Evolutionary conservation across 371 early-diverging fungal genomes (phyloP).

Genomic region (Saksenaea vasiformis): DNA sequence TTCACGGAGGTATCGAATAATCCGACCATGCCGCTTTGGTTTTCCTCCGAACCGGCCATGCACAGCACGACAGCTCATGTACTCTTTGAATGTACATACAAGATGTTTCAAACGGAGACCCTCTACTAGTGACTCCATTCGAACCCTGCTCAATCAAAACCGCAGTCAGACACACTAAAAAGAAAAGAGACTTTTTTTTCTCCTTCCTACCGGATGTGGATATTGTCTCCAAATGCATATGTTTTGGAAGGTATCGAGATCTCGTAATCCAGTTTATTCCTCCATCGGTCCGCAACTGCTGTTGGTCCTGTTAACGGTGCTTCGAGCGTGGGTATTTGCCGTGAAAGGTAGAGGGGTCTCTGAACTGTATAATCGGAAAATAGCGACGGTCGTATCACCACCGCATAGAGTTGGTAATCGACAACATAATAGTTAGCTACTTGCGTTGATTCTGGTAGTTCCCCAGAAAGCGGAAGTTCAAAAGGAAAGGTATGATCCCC

Average conservation of each 20-base stretch:
- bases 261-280: conserved; percentile 30
- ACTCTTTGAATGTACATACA: conserved; percentile 8
- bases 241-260: conserved; percentile 31
- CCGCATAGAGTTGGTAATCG: conserved; percentile 32
- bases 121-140: background rate
- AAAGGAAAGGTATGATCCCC: conserved; percentile 32
- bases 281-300: conserved; percentile 17
- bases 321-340: conserved; percentile 16
- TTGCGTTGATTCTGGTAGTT: conserved; percentile 32
- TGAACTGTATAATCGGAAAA: conserved; percentile 20
- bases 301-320: conserved; percentile 12
- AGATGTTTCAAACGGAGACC: background rate
- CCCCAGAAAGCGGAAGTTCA: conserved; percentile 35
- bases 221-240: conserved; percentile 26
- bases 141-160: background rate
- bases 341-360: conserved; percentile 22
- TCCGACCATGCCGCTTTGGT: background rate
- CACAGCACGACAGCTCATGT: conserved; percentile 18
- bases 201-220: conserved; percentile 16
- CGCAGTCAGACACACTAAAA: background rate
- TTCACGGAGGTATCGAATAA: conserved; percentile 9
- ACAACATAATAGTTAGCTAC: conserved; percentile 28
- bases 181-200: conserved; percentile 15
- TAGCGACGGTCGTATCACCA: conserved; percentile 25
- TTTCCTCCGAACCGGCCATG: conserved; percentile 3